Percentiles rank a stretch among this genome's conserved stretches.
These are phyloP conservation scores for Panaeolus cyanescens DNA, from an alignment of 768 basidiomycete species.

Conservation along the genomic window DNA sequence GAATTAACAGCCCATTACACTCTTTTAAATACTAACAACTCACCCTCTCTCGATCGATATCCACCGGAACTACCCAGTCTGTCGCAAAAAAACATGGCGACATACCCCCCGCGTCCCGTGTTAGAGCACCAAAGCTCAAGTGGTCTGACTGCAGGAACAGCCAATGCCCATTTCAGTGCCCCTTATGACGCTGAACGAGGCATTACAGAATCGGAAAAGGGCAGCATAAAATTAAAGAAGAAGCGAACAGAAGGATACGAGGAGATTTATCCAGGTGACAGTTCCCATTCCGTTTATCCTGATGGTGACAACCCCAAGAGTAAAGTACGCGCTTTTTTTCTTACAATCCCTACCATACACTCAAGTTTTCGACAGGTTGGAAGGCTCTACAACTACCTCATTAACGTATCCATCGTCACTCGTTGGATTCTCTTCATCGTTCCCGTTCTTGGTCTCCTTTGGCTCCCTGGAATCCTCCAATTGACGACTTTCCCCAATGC, in stretches of 20 bases:
- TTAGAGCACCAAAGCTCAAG: not conserved
- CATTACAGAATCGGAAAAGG: not conserved
- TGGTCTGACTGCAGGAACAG: not conserved
- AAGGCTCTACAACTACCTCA: conserved; percentile 69
- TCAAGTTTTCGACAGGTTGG: conserved; percentile 42
- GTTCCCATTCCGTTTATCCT: not conserved
- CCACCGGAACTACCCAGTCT: not conserved
- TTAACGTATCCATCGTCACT: conserved; percentile 76
- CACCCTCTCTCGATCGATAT: not conserved
- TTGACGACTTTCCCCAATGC: conserved; percentile 51
- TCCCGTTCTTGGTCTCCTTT: conserved; percentile 64
- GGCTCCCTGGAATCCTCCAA: conserved; percentile 77
- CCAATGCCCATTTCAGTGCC: not conserved
- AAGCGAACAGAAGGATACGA: not conserved
- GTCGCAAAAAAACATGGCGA: not conserved
- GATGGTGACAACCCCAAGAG: not conserved
- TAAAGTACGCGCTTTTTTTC: not conserved
- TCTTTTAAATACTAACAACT: not conserved
- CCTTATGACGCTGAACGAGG: not conserved
- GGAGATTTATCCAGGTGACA: not conserved
- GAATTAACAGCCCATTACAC: not conserved
- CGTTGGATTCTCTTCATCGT: conserved; percentile 82
- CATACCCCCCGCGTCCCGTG: not conserved
- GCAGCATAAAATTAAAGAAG: not conserved
- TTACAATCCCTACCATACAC: not conserved